Evolutionary conservation across 2,329 filamentous ascomycete species (phyloP).

Genomic region (Alternaria ventricosa): DNA sequence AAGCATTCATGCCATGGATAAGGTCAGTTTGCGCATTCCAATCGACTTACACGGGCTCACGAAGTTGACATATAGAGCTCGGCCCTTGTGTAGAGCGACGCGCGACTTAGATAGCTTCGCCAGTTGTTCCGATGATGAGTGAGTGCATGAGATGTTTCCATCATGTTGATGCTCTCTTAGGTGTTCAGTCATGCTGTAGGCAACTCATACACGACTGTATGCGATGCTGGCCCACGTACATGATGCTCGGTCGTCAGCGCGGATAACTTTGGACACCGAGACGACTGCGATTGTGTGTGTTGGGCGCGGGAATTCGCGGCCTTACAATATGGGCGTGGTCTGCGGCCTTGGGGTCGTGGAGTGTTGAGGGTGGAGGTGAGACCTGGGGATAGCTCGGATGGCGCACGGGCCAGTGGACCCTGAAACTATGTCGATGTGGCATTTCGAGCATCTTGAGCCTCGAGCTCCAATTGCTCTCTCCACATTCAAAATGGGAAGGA

Average conservation of each 20-base stretch:
- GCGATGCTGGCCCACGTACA: too few relatives aligned
- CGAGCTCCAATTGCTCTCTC: slow-evolving; percentile 32
- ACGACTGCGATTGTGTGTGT: too few relatives aligned
- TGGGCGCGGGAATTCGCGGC: too few relatives aligned
- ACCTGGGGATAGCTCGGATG: slow-evolving; percentile 1
- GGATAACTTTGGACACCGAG: too few relatives aligned
- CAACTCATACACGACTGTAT: too few relatives aligned
- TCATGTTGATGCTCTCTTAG: too few relatives aligned
- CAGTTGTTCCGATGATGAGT: too few relatives aligned
- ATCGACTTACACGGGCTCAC: neutral
- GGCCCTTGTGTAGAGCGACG: neutral
- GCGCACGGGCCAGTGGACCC: slow-evolving; percentile 18
- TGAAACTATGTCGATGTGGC: slow-evolving; percentile 32
- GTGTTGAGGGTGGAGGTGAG: neutral
- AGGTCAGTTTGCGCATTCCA: neutral
- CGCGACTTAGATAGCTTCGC: too few relatives aligned
- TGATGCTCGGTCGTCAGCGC: too few relatives aligned
- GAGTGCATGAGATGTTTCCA: too few relatives aligned
- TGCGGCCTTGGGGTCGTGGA: neutral
- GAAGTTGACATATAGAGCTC: neutral
- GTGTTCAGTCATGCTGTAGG: too few relatives aligned
- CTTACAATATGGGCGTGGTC: too few relatives aligned
- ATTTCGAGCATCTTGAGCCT: slow-evolving; percentile 20
- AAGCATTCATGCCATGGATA: neutral
- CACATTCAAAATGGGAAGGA: slow-evolving; percentile 39